A percentile compares a stretch with the other conserved stretches of the same genome.
These are phyloP conservation scores for Acacia acuminata DNA, from an alignment of 306 rosid species.

Conservation along the genomic window DNA sequence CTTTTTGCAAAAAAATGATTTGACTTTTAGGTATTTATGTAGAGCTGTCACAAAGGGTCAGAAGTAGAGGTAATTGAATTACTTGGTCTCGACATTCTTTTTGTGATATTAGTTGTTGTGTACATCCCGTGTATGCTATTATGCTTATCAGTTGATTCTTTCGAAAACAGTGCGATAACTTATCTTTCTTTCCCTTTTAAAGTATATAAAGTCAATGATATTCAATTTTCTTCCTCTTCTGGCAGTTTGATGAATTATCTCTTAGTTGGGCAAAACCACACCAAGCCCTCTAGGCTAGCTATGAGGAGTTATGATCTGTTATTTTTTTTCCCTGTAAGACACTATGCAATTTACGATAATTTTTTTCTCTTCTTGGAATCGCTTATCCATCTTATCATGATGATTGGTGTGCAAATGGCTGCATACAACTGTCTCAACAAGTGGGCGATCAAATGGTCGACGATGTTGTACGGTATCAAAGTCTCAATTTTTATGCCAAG, in stretches of 20 bases:
- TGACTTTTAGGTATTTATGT: not conserved
- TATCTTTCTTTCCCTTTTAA: not conserved
- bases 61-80: slow-evolving; percentile 16
- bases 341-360: no score
- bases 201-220: not conserved
- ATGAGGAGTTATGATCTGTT: no score
- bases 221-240: slow-evolving; percentile 30
- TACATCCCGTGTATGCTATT: slow-evolving; percentile 3
- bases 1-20: not conserved
- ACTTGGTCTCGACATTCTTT: not conserved
- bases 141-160: slow-evolving; percentile 8
- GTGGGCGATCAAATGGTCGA: not conserved
- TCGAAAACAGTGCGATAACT: not conserved
- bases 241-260: slow-evolving; percentile 77
- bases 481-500: not conserved
- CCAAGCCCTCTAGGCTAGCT: slow-evolving; percentile 59
- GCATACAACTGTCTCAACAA: not conserved
- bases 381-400: not conserved
- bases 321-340: no score
- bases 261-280: slow-evolving; percentile 95
- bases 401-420: not conserved
- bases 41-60: not conserved
- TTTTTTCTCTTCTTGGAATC: no score
- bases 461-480: not conserved
- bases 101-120: not conserved